A percentile compares a stretch with the other conserved stretches of the same genome.
phyloP scores from a whole-genome alignment of 495 filamentous ascomycete species.

The Rhypophila decipiens region DNA sequence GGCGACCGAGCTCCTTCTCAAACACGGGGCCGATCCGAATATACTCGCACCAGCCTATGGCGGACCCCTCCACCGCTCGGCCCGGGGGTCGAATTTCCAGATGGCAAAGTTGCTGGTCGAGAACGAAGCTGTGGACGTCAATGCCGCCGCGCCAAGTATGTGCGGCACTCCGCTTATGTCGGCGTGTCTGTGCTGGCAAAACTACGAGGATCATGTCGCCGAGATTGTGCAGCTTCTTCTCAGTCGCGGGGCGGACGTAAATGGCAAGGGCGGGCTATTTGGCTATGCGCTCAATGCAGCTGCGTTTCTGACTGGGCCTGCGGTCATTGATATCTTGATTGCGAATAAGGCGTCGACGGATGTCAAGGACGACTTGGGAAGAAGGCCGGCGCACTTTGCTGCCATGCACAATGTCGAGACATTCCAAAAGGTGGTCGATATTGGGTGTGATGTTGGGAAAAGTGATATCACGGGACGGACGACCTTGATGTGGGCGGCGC shows the following conservation, averaged over 20 bases:
- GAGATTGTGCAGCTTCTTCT: neutral
- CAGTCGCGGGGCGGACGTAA: neutral
- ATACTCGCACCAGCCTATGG: neutral
- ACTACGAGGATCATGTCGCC: neutral
- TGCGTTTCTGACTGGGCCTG: neutral
- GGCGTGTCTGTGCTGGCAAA: neutral
- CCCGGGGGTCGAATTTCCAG: neutral
- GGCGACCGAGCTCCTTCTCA: neutral
- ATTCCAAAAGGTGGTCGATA: slow-evolving; percentile 2
- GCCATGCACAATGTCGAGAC: neutral
- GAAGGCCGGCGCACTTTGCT: neutral
- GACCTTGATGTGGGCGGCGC: slow-evolving; percentile 6
- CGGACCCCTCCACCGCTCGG: neutral
- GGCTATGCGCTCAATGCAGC: slow-evolving; percentile 4
- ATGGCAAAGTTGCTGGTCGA: slow-evolving; percentile 3
- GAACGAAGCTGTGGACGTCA: slow-evolving; percentile 1
- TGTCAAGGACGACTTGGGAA: slow-evolving; percentile 1
- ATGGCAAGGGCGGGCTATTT: neutral
- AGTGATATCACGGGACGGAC: slow-evolving; percentile 1
- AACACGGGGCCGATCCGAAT: slow-evolving; percentile 3
- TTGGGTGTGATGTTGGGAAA: neutral
- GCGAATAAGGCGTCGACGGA: neutral
- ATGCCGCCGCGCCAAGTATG: neutral
- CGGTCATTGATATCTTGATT: neutral
- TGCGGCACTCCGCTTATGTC: neutral